Evolutionary conservation across 495 filamentous ascomycete genomes (phyloP), one percentile per base, ranked within the genome.

Genomic region (Glutinoglossum americanum): DNA sequence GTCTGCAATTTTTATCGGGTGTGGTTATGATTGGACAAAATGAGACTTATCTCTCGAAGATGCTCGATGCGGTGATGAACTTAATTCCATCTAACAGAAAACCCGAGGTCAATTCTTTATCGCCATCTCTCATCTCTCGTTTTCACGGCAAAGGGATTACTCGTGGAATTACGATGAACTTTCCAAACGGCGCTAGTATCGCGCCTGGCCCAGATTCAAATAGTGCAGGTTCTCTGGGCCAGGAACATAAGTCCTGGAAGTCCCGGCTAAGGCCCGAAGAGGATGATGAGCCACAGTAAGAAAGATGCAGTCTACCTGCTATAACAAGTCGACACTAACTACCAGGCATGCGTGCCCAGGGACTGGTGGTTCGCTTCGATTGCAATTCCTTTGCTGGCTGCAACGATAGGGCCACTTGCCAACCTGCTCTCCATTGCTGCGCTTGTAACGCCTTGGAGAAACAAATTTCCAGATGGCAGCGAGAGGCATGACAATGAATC

Each of bases 361-460:
- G 71, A 77, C 47, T 89, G 84, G 84, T 89, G 84, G 84, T 78
- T 86, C 59, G 85, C 85, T 0, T 84, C 81, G 0, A 89, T 82
- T 3, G 82, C 80, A 13, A 84, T 87, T 49, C 84, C 84, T 10
- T 72, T 89, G 5, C 65, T 87, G 4, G 83, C 83, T 0, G 84
- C 84, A 5, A 80, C 83, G 0, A 74, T 81, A 4, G 82, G 81
- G 0, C 84, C 84, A 0, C 70, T 88, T 17, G 84, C 84, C 11
- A 87, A 87, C 65, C 77, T 88, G 23, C 72, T 85, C 63, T 84
- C 81, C n/a, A 83, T 89, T 35, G 81, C 80, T 10, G 81, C 84
- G 3, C 66, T 89, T 45, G 79, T 85, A 0, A 76, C 77, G 32
- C 74, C 74, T 3, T 89, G 84, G 84, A 73, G 80, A 54, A 71